A percentile compares a stretch with the other conserved stretches of the same genome.
These are phyloP conservation scores for Trypanosomatidae sp. DNA, from an alignment of 208 protist species.

Conservation along the genomic window DNA sequence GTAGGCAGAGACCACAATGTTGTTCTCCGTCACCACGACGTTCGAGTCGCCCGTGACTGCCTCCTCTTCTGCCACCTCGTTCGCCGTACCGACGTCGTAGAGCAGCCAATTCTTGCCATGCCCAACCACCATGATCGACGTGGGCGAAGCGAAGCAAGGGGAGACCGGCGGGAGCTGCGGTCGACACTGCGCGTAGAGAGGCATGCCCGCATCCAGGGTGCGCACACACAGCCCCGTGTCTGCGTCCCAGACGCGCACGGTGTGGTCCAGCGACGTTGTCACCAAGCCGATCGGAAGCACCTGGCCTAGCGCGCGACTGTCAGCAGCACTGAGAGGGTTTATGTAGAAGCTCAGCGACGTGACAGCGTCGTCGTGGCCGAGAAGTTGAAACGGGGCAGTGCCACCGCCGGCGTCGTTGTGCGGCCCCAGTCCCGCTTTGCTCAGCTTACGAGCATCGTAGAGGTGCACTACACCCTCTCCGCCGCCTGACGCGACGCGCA, in stretches of 20 bases:
- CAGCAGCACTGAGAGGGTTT: slow-evolving; percentile 17
- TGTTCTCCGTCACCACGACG: slow-evolving; percentile 31
- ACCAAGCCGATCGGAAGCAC: slow-evolving; percentile 57
- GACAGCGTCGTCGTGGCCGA: slow-evolving; percentile 82
- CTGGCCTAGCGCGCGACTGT: slow-evolving; percentile 1
- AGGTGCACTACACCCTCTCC: slow-evolving; percentile 71
- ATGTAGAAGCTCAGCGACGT: slow-evolving; percentile 73
- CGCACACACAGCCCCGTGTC: slow-evolving; percentile 64
- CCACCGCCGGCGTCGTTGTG: slow-evolving; percentile 15
- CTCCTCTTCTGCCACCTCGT: slow-evolving; percentile 22
- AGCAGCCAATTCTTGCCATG: slow-evolving; percentile 68
- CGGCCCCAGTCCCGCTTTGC: slow-evolving; percentile 3
- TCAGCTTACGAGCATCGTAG: slow-evolving; percentile 76
- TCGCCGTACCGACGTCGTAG: slow-evolving; percentile 40
- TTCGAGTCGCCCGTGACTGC: slow-evolving; percentile 10
- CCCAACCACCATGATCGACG: slow-evolving; percentile 29
- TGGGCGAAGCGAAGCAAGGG: not conserved
- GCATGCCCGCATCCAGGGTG: slow-evolving; percentile 41
- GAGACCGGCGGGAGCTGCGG: slow-evolving; percentile 11
- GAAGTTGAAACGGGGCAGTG: slow-evolving; percentile 44
- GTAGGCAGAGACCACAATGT: slow-evolving; percentile 20
- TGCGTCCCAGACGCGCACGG: slow-evolving; percentile 70
- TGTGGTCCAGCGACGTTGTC: slow-evolving; percentile 82
- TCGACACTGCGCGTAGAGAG: slow-evolving; percentile 67
- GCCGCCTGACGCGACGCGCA: slow-evolving; percentile 72